These are phyloP conservation scores for Gelatoporia subvermispora DNA, from an alignment of 768 basidiomycete genomes.

Conservation along the genomic window DNA sequence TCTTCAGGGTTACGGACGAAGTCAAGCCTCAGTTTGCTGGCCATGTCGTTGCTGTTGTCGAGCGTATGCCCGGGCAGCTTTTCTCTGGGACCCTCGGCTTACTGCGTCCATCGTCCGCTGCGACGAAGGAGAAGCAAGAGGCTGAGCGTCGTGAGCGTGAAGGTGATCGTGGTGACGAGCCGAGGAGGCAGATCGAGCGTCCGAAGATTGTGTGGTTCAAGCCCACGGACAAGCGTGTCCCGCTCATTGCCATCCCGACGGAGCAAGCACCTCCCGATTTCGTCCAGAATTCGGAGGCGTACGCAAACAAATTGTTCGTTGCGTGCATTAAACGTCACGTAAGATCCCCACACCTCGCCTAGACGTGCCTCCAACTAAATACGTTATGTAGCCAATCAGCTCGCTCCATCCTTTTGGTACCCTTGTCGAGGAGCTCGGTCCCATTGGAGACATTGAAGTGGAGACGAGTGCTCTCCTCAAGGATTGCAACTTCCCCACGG, in stretches of 20 bases:
- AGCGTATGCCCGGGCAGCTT: conserved; percentile 97
- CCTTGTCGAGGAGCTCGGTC: conserved; percentile 93
- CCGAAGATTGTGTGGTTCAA: conserved; percentile 99
- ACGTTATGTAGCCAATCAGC: conserved; percentile 65
- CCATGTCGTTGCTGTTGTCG: conserved; percentile 99
- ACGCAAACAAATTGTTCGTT: conserved; percentile 88
- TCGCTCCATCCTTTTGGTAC: conserved; percentile 99
- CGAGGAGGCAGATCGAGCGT: conserved; percentile 77
- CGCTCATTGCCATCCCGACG: conserved; percentile 96
- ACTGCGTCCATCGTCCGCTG: conserved; percentile 91
- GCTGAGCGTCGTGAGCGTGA: conserved; percentile 96
- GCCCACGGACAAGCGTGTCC: conserved; percentile 98
- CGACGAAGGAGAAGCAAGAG: conserved; percentile 98
- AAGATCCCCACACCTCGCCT: conserved; percentile 27
- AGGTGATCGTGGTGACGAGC: conserved; percentile 85
- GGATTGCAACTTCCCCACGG: conserved; percentile 98
- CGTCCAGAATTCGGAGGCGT: conserved; percentile 88
- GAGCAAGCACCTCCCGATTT: conserved; percentile 98
- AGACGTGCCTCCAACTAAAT: conserved; percentile 15
- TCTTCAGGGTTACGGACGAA: conserved; percentile 85
- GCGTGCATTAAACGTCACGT: conserved; percentile 99
- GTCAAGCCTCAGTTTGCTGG: conserved; percentile 98
- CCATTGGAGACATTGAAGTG: conserved; percentile 97
- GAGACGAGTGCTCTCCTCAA: conserved; percentile 97
- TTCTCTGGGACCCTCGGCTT: conserved; percentile 97